phyloP scores from a whole-genome alignment of 2,329 filamentous ascomycete genomes.

The Mycogone perniciosa region DNA sequence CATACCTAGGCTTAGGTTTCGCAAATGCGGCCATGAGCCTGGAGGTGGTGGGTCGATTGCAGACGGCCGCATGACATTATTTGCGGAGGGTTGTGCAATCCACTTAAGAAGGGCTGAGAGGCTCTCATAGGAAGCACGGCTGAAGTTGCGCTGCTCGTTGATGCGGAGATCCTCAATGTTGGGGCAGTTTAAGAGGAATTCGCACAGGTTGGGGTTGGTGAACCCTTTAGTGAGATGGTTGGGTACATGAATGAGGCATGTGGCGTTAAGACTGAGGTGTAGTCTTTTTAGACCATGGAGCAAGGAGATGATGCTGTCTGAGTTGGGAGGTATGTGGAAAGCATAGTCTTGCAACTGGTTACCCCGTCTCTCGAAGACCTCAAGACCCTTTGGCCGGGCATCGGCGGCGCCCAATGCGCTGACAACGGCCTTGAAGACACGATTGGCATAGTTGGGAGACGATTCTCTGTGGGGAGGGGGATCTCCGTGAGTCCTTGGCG shows the following conservation, averaged over 20 bases:
- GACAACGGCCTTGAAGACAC: constrained; percentile 36
- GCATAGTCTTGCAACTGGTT: constrained; percentile 32
- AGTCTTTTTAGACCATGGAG: constrained; percentile 42
- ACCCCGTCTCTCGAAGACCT: constrained; percentile 37
- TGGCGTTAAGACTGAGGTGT: constrained; percentile 22
- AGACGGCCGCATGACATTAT: too few relatives aligned
- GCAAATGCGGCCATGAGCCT: constrained; percentile 29
- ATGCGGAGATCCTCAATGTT: constrained; percentile 12
- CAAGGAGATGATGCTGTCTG: constrained; percentile 34
- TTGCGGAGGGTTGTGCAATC: constrained; percentile 3
- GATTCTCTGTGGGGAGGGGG: background rate
- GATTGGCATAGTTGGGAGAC: constrained; percentile 20
- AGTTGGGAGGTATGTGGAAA: constrained; percentile 32
- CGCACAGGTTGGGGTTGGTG: constrained; percentile 16
- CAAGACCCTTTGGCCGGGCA: constrained; percentile 36
- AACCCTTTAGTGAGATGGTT: background rate
- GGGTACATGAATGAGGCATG: background rate
- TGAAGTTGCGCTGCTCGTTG: constrained; percentile 11
- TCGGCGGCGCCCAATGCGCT: constrained; percentile 36
- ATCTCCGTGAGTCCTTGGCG: background rate
- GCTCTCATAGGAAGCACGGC: background rate
- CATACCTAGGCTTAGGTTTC: constrained; percentile 39
- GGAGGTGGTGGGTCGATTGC: constrained; percentile 9
- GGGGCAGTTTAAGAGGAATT: constrained; percentile 6
- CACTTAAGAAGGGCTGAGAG: constrained; percentile 10